A percentile compares a stretch with the other conserved stretches of the same genome.
These are phyloP conservation scores for Lizonia empirigonia DNA, from an alignment of 2,329 filamentous ascomycete genomes.

Conservation along the genomic window DNA sequence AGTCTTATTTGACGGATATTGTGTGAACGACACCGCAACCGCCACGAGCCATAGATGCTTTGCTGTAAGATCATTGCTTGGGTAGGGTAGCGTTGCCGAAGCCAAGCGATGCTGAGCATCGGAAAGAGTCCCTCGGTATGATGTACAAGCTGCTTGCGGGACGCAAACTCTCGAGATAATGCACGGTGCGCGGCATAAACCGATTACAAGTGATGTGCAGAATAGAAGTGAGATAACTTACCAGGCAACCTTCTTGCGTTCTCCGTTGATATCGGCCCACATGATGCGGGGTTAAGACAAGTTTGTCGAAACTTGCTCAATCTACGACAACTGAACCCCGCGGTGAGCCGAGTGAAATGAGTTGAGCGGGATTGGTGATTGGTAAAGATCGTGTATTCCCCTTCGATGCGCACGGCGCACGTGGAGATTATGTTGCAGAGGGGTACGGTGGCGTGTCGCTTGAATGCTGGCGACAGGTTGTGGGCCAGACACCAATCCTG, in stretches of 20 bases:
- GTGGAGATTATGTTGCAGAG: constrained; percentile 33
- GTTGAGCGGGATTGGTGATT: constrained; percentile 27
- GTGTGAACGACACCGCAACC: not conserved
- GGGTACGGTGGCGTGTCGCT: constrained; percentile 32
- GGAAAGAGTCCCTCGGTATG: too few species aligned
- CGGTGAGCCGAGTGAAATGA: constrained; percentile 25
- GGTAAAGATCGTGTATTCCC: constrained; percentile 21
- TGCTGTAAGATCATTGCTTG: too few species aligned
- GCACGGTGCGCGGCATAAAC: not conserved
- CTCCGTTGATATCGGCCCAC: constrained; percentile 66
- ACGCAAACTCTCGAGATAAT: not conserved
- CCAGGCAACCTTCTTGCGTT: constrained; percentile 79
- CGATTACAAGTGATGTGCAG: not conserved
- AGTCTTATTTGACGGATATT: not conserved
- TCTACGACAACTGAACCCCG: constrained; percentile 21
- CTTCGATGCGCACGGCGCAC: constrained; percentile 31
- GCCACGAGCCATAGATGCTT: not conserved
- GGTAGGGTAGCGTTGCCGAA: too few species aligned
- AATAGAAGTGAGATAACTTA: constrained; percentile 50
- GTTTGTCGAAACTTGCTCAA: constrained; percentile 41
- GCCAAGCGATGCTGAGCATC: too few species aligned
- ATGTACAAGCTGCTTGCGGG: not conserved
- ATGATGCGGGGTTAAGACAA: constrained; percentile 52
- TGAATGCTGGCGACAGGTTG: constrained; percentile 20
- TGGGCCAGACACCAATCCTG: constrained; percentile 25